A percentile compares a stretch with the other conserved stretches of the same genome.
Conservation (phyloP, 2,329 filamentous ascomycete genomes). For the Alternaria sp. region DNA sequence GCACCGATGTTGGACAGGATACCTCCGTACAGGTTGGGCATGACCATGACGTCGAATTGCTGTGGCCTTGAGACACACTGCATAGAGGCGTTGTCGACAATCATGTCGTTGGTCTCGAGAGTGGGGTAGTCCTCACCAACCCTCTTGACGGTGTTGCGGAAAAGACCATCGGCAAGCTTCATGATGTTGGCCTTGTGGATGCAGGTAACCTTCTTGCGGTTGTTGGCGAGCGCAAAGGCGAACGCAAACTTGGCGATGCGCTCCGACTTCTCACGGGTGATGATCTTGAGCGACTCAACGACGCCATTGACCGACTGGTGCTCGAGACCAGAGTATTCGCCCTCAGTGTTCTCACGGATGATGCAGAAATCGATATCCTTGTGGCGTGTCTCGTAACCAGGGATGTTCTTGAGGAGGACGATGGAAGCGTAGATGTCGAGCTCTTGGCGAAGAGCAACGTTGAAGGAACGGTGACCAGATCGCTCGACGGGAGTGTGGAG, state of each 20-base stretch:
- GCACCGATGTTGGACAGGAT: slow-evolving; percentile 99
- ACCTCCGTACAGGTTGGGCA: slow-evolving; percentile 99
- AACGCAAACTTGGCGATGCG: slow-evolving; percentile 99
- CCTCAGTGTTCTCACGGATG: slow-evolving; percentile 99
- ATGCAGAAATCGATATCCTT: slow-evolving; percentile 98
- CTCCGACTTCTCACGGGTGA: slow-evolving; percentile 98
- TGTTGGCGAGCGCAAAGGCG: slow-evolving; percentile 96
- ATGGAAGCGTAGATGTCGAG: slow-evolving; percentile 99
- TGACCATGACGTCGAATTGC: slow-evolving; percentile 99
- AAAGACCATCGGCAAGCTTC: slow-evolving; percentile 98
- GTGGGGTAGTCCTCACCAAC: slow-evolving; percentile 95
- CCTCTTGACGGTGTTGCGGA: slow-evolving; percentile 96
- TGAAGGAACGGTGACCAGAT: slow-evolving; percentile 98
- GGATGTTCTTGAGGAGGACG: slow-evolving; percentile 99
- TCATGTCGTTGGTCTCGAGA: slow-evolving; percentile 98
- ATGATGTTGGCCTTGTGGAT: slow-evolving; percentile 99
- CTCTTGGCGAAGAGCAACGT: slow-evolving; percentile 98
- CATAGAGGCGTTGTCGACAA: slow-evolving; percentile 99
- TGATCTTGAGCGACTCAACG: slow-evolving; percentile 99
- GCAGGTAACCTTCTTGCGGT: slow-evolving; percentile 98
- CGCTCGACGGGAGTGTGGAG: slow-evolving; percentile 96
- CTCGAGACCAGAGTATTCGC: slow-evolving; percentile 98
- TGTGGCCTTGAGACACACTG: slow-evolving; percentile 95
- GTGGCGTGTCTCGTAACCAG: slow-evolving; percentile 96
- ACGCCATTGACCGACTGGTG: slow-evolving; percentile 97